These are phyloP conservation scores for Ophiocordyceps robertsii DNA, from an alignment of 2,329 filamentous ascomycete genomes.

Conservation along the genomic window DNA sequence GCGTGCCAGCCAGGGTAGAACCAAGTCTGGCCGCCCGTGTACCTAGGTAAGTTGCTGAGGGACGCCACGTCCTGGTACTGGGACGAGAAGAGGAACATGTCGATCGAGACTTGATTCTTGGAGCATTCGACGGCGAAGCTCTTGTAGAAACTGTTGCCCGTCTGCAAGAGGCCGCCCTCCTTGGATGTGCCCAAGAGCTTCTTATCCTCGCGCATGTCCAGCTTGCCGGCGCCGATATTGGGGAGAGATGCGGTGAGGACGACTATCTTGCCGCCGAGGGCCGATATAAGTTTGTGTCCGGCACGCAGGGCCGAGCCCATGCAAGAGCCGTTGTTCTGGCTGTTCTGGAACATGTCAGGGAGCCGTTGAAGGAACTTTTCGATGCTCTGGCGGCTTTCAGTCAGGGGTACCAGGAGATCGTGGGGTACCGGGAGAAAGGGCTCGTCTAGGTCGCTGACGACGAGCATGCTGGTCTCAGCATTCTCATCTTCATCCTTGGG, in stretches of 20 bases:
- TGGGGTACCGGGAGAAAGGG: conserved; percentile 90
- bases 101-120: conserved; percentile 95
- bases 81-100: conserved; percentile 95
- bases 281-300: conserved; percentile 89
- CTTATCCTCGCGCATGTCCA: conserved; percentile 92
- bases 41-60: conserved; percentile 85
- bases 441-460: conserved; percentile 89
- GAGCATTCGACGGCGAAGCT: conserved; percentile 98
- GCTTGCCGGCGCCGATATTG: conserved; percentile 77
- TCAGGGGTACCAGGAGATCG: conserved; percentile 79
- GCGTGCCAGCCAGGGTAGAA: conserved; percentile 99
- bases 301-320: conserved; percentile 90
- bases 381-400: conserved; percentile 80
- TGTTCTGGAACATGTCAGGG: conserved; percentile 93
- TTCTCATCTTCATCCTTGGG: conserved; percentile 78
- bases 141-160: conserved; percentile 95
- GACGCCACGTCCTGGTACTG: conserved; percentile 97
- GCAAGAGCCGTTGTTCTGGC: conserved; percentile 76
- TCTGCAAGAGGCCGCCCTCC: conserved; percentile 77
- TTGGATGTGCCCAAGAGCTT: conserved; percentile 89
- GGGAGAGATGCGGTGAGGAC: conserved; percentile 83
- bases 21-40: conserved; percentile 95
- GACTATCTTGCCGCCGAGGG: conserved; percentile 87
- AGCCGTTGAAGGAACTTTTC: conserved; percentile 84
- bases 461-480: conserved; percentile 78